These are phyloP conservation scores for Penicillium sp. DNA, from an alignment of 2,329 filamentous ascomycete species.

Conservation along the genomic window DNA sequence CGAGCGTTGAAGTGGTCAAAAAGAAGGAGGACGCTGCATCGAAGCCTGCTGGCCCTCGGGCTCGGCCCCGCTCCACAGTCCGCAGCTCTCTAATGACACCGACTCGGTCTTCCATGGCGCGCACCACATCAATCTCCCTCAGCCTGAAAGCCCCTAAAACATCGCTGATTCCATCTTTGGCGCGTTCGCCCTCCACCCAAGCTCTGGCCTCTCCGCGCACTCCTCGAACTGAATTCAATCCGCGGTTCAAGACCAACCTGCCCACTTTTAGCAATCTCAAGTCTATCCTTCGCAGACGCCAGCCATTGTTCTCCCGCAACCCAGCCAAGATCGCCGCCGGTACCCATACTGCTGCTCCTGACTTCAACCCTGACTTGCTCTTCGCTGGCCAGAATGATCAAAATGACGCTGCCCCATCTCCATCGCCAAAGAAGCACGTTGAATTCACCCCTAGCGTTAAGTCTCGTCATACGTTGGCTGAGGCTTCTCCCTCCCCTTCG, in stretches of 20 bases:
- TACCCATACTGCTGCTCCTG: slow-evolving; percentile 50
- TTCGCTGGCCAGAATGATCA: slow-evolving; percentile 35
- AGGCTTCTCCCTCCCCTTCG: slow-evolving; percentile 43
- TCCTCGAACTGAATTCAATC: slow-evolving; percentile 49
- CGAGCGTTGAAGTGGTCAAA: slow-evolving; percentile 7
- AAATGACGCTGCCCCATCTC: slow-evolving; percentile 55
- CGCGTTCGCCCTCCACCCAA: slow-evolving; percentile 55
- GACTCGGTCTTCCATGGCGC: slow-evolving; percentile 71
- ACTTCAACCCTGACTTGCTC: slow-evolving; percentile 52
- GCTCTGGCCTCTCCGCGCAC: slow-evolving; percentile 46
- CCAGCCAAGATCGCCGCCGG: slow-evolving; percentile 60
- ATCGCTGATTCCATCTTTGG: slow-evolving; percentile 56
- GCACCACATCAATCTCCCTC: slow-evolving; percentile 42
- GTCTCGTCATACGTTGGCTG: slow-evolving; percentile 35
- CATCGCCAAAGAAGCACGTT: slow-evolving; percentile 74
- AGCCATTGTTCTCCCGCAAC: slow-evolving; percentile 61
- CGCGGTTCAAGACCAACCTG: slow-evolving; percentile 43
- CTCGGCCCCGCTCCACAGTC: slow-evolving; percentile 50
- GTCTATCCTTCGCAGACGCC: slow-evolving; percentile 62
- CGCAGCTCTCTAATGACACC: slow-evolving; percentile 69
- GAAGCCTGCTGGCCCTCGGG: slow-evolving; percentile 24
- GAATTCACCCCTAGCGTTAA: slow-evolving; percentile 75
- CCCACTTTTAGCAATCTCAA: slow-evolving; percentile 57
- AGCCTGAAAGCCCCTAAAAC: slow-evolving; percentile 57
- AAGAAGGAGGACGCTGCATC: slow-evolving; percentile 7